Evolutionary conservation across 495 filamentous ascomycete genomes (phyloP).

Genomic region (Aspergillus biplanus): DNA sequence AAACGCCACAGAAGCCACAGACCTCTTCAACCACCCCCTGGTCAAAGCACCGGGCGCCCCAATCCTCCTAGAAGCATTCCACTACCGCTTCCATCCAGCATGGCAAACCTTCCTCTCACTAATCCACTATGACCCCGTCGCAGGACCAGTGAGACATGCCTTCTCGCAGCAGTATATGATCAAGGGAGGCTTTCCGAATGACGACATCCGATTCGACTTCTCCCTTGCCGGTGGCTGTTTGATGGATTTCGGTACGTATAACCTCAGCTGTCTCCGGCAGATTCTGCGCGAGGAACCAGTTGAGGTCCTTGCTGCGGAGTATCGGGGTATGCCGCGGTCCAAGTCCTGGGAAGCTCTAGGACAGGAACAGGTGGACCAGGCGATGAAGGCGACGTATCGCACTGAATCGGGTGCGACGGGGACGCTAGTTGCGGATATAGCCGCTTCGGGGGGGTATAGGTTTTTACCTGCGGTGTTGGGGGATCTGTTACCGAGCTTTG

Average conservation of each 20-base stretch:
- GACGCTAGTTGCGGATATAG: constrained; percentile 40
- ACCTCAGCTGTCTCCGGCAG: constrained; percentile 42
- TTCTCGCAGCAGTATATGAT: constrained; percentile 23
- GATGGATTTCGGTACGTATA: constrained; percentile 62
- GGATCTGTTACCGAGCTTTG: constrained; percentile 23
- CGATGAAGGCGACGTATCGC: constrained; percentile 41
- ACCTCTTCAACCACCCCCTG: constrained; percentile 38
- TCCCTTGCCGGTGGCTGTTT: constrained; percentile 58
- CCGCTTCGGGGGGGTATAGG: constrained; percentile 18
- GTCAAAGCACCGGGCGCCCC: constrained; percentile 30
- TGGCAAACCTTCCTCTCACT: constrained; percentile 52
- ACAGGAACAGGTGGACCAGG: constrained; percentile 38
- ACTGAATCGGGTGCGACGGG: constrained; percentile 50
- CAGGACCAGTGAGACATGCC: not conserved
- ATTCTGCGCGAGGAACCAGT: constrained; percentile 41
- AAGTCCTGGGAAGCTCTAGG: constrained; percentile 17
- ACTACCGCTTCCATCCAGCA: constrained; percentile 59
- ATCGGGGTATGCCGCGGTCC: not conserved
- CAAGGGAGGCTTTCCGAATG: constrained; percentile 17
- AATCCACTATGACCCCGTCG: constrained; percentile 32
- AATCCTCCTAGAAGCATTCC: constrained; percentile 64
- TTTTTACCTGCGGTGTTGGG: constrained; percentile 23
- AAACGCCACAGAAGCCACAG: constrained; percentile 42
- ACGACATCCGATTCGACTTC: constrained; percentile 62
- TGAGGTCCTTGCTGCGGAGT: constrained; percentile 16